These are phyloP conservation scores for Posidonia oceanica DNA, from an alignment of 116 monocot species.

Conservation along the genomic window DNA sequence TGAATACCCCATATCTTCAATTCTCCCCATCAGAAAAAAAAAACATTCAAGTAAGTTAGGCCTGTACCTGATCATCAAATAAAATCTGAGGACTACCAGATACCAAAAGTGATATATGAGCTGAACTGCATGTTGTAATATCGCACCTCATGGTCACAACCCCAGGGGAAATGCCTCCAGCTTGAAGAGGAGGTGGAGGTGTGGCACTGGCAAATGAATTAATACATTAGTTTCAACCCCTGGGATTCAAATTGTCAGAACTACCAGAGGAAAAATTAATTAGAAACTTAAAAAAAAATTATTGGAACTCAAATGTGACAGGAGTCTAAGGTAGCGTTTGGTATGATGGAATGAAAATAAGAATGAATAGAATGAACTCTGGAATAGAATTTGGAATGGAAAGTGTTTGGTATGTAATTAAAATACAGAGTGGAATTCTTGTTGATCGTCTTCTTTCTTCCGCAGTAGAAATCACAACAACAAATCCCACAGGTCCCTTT, in stretches of 20 bases:
- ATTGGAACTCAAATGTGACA: too few species aligned
- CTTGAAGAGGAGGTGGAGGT: slow-evolving; percentile 80
- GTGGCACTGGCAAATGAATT: slow-evolving; percentile 42
- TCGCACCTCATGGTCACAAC: slow-evolving; percentile 99
- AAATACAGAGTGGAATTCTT: too few species aligned
- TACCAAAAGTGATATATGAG: slow-evolving; percentile 88
- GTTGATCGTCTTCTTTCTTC: too few species aligned
- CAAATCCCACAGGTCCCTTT: too few species aligned
- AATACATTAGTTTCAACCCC: neutral
- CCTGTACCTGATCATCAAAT: slow-evolving; percentile 85
- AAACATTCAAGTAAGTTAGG: too few species aligned
- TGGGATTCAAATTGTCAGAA: too few species aligned
- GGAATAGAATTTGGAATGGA: too few species aligned
- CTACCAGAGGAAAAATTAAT: neutral
- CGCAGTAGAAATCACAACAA: too few species aligned
- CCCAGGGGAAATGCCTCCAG: slow-evolving; percentile 69
- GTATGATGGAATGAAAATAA: too few species aligned
- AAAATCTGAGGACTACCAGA: slow-evolving; percentile 93
- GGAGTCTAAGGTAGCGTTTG: too few species aligned
- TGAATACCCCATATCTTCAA: neutral
- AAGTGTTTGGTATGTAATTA: too few species aligned
- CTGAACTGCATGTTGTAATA: slow-evolving; percentile 80
- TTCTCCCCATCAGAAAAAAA: neutral
- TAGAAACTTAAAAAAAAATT: neutral
- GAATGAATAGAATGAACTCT: too few species aligned